A percentile compares a stretch with the other conserved stretches of the same genome.
phyloP scores from a whole-genome alignment of 2,329 filamentous ascomycete species.

The Diaporthe sp. region DNA sequence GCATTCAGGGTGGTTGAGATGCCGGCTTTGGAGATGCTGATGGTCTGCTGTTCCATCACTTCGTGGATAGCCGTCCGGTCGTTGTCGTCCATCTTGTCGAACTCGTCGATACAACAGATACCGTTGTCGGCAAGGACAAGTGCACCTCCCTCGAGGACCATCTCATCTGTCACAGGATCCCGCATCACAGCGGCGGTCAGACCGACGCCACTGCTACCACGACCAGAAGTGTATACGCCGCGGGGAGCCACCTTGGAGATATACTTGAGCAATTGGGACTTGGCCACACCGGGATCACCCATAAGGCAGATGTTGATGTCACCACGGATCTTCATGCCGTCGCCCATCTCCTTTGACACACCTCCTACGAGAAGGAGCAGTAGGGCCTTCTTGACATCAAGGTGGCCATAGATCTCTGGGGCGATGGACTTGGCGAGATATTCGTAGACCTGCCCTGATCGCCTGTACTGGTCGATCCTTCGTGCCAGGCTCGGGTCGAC shows the following conservation, averaged over 20 bases:
- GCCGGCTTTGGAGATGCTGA: constrained; percentile 82
- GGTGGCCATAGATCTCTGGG: constrained; percentile 94
- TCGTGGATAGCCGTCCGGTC: constrained; percentile 87
- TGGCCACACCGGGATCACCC: constrained; percentile 99
- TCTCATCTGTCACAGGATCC: constrained; percentile 85
- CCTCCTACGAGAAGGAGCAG: constrained; percentile 95
- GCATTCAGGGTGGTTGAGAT: constrained; percentile 88
- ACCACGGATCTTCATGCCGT: constrained; percentile 98
- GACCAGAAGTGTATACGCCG: constrained; percentile 85
- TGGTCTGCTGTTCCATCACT: constrained; percentile 90
- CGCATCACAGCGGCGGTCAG: constrained; percentile 86
- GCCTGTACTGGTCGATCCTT: constrained; percentile 86
- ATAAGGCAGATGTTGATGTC: constrained; percentile 99
- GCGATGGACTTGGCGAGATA: constrained; percentile 96
- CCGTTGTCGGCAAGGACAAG: constrained; percentile 85
- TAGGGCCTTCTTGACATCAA: constrained; percentile 97
- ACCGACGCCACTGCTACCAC: constrained; percentile 84
- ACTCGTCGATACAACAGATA: constrained; percentile 88
- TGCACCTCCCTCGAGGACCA: constrained; percentile 84
- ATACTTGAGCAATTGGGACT: constrained; percentile 97
- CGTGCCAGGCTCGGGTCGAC: constrained; percentile 83
- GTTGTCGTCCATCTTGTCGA: constrained; percentile 90
- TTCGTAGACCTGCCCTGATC: constrained; percentile 93
- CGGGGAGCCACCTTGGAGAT: constrained; percentile 98
- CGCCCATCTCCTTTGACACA: constrained; percentile 95